Conservation (phyloP, 345 rosid species). For the Syzygium grande region DNA sequence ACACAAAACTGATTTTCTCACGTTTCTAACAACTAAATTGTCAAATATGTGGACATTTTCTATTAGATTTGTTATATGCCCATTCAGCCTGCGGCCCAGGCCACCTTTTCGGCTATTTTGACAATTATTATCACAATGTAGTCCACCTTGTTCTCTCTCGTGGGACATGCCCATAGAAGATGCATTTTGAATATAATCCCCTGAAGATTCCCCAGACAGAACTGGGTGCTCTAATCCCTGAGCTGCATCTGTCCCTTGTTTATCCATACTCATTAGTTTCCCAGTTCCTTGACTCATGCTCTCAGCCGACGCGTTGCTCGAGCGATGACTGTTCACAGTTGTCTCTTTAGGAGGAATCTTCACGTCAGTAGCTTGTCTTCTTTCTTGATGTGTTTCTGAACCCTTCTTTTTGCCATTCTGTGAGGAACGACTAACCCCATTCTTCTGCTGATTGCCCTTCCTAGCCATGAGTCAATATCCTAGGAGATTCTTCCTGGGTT, state of each 20-base stretch:
- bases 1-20: constrained; percentile 25
- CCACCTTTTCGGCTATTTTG: constrained; percentile 20
- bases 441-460: constrained; percentile 69
- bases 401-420: constrained; percentile 41
- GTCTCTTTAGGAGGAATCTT: constrained; percentile 39
- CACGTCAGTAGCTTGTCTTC: constrained; percentile 31
- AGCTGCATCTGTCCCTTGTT: constrained; percentile 22
- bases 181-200: constrained; percentile 21
- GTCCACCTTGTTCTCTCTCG: constrained; percentile 23
- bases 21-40: constrained; percentile 29
- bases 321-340: constrained; percentile 28
- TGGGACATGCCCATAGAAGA: constrained; percentile 17
- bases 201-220: constrained; percentile 3
- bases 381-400: constrained; percentile 27
- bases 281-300: constrained; percentile 10
- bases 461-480: constrained; percentile 55
- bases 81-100: constrained; percentile 28
- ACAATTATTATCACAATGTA: constrained; percentile 17
- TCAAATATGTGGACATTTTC: constrained; percentile 38
- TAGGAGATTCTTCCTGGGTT: not conserved
- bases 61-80: constrained; percentile 31
- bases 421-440: constrained; percentile 48
- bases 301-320: constrained; percentile 12
- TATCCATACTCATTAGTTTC: constrained; percentile 19
- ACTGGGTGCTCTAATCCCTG: constrained; percentile 14